A percentile compares a stretch with the other conserved stretches of the same genome.
phyloP scores from a whole-genome alignment of 306 rosid genomes.

The Lathyrus oleraceus region DNA sequence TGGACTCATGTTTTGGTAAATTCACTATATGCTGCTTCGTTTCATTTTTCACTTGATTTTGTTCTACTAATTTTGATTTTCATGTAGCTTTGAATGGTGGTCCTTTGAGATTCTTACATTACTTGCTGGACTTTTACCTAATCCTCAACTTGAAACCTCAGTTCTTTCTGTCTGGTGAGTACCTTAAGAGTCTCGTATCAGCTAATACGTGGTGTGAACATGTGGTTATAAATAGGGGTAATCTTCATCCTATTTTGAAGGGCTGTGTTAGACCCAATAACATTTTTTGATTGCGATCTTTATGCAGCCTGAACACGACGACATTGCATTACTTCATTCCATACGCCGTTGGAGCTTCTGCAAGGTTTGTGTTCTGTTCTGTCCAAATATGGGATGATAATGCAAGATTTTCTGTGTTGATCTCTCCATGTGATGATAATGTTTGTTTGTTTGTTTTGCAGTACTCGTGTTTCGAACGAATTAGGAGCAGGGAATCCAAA shows the following conservation, averaged over 20 bases:
- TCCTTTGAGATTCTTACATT: constrained; percentile 67
- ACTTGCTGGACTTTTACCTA: constrained; percentile 66
- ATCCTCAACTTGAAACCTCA: constrained; percentile 64
- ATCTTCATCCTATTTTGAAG: too few species aligned
- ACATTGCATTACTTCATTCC: constrained; percentile 58
- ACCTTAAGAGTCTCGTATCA: too few species aligned
- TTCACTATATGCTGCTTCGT: background rate
- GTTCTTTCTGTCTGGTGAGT: constrained; percentile 63
- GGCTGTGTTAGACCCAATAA: too few species aligned
- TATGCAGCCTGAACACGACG: constrained; percentile 57
- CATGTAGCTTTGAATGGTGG: constrained; percentile 66
- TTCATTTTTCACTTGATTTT: background rate
- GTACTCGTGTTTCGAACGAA: constrained; percentile 74
- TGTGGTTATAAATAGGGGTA: too few species aligned
- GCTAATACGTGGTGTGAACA: too few species aligned
- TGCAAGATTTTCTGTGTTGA: background rate
- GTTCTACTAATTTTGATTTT: background rate
- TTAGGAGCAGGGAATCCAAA: constrained; percentile 64
- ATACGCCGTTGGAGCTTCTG: constrained; percentile 59
- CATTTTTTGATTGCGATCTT: too few species aligned
- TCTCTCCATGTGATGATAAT: background rate
- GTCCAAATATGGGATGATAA: background rate
- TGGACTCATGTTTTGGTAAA: constrained; percentile 54
- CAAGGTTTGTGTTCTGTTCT: constrained; percentile 42
- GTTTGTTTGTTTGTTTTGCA: constrained; percentile 22